Percentiles rank a stretch among this genome's conserved stretches.
These are phyloP conservation scores for Russula olivacea DNA, from an alignment of 768 basidiomycete genomes.

Conservation along the genomic window DNA sequence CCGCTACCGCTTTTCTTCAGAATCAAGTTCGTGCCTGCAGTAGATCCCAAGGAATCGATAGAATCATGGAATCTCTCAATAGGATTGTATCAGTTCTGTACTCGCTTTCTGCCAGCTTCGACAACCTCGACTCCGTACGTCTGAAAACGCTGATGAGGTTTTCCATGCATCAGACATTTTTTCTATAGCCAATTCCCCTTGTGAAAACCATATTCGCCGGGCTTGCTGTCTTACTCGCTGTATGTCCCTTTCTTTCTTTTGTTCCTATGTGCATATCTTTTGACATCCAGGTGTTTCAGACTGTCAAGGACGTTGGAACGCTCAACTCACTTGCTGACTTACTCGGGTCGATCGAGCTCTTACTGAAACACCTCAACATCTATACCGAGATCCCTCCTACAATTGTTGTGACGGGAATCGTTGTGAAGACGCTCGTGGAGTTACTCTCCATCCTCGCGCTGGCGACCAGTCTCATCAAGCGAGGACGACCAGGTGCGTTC, in stretches of 20 bases:
- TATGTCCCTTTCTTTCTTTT: neutral
- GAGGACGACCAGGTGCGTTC: neutral
- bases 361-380: neutral
- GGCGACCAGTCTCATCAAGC: neutral
- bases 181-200: neutral
- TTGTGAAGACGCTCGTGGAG: neutral
- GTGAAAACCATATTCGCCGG: neutral
- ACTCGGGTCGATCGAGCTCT: neutral
- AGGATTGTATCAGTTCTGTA: too few relatives aligned
- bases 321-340: neutral
- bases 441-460: neutral
- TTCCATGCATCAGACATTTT: too few relatives aligned
- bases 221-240: neutral
- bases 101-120: too few relatives aligned
- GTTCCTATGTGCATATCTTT: neutral
- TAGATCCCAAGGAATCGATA: too few relatives aligned
- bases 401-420: neutral
- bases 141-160: too few relatives aligned
- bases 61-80: too few relatives aligned
- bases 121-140: too few relatives aligned
- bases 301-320: neutral
- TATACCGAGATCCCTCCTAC: neutral
- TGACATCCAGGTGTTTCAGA: neutral
- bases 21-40: too few relatives aligned
- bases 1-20: too few relatives aligned